Base-by-base conservation (phyloP, 2,329 filamentous ascomycete species). In the Dendrostoma leiphaemia region DNA sequence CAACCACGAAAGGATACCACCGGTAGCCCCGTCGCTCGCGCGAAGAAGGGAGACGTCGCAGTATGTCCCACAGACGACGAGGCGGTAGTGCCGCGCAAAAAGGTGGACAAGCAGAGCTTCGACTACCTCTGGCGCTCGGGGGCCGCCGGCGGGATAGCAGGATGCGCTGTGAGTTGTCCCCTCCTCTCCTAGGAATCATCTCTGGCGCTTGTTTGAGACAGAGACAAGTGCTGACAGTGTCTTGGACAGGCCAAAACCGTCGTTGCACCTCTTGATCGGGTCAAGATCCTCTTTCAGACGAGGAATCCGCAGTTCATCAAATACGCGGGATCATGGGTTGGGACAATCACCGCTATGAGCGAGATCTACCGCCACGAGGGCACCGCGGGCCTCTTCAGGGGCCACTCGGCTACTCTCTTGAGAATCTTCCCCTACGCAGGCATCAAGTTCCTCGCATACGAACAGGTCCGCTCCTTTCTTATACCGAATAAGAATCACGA, bases 251-350 rank as follows among this genome's bases (percentile, higher is more conserved):
- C 89, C 58, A 99, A 99, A 79, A 97, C 93, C 0, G 79, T 96
- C 6, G 95, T 99, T 34, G 94, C 91, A 23, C 94, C 94, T 23
- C 88, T 99, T 60, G 94, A 99, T 73, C 88, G 94, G 61, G 94
- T 99, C 65, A 99, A 99, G 74, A 99, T 99, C 67, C 88, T 99
- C 38, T 97, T 99, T 74, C 94, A 99, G 71, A 89, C 94, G 49
- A 91, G 89, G 66, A 97, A 94, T 65, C 94, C 94, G 3, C 88
- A 94, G 62, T 99, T 96, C 69, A 83, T 88, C 51, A 96, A 96
- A 73, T 99, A 97, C 69, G 85, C 90, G 1, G 90, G 91, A 37
- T 91, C 88, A 38, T 97, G 92, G 89, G 82, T 83, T 53, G 94
- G 94, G 46, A 85, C 96, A 19, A 82, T 83, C n/a, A 80, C 81